Evolutionary conservation across 2,329 filamentous ascomycete genomes (phyloP).

Genomic region (Alternaria metachromatica): DNA sequence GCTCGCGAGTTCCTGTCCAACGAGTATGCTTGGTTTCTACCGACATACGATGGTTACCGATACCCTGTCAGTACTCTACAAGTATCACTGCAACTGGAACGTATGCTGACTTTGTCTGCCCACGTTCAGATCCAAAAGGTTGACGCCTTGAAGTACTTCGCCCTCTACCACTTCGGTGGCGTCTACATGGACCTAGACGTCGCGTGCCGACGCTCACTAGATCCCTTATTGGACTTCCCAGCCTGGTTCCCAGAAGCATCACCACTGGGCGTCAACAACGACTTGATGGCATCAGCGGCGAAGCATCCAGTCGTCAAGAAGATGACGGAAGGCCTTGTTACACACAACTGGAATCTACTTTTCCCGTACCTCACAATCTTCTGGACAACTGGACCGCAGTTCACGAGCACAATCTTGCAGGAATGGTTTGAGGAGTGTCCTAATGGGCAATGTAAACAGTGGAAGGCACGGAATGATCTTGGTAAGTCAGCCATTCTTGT

Average conservation of each 20-base stretch:
- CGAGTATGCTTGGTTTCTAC: slow-evolving; percentile 28
- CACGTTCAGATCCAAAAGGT: slow-evolving; percentile 25
- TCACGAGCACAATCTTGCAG: slow-evolving; percentile 31
- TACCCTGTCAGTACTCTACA: slow-evolving; percentile 17
- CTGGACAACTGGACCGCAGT: slow-evolving; percentile 40
- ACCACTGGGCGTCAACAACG: slow-evolving; percentile 31
- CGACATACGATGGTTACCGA: slow-evolving; percentile 29
- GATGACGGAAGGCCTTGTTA: slow-evolving; percentile 20
- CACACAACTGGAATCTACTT: slow-evolving; percentile 23
- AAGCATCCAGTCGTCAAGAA: slow-evolving; percentile 28
- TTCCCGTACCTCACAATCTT: slow-evolving; percentile 41
- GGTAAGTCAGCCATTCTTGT: neutral
- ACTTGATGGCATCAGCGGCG: slow-evolving; percentile 27
- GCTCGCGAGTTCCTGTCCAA: slow-evolving; percentile 20
- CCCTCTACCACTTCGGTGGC: slow-evolving; percentile 31
- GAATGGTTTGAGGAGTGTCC: slow-evolving; percentile 20
- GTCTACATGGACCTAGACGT: slow-evolving; percentile 39
- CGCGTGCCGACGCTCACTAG: slow-evolving; percentile 24
- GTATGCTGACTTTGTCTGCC: rapidly evolving
- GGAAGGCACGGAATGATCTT: neutral
- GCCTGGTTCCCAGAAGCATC: slow-evolving; percentile 30
- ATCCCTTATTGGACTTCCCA: slow-evolving; percentile 22
- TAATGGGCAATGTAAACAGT: neutral
- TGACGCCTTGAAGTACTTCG: slow-evolving; percentile 36
- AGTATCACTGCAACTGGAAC: no score